Conservation (phyloP, 495 filamentous ascomycete genomes). For the Cetradonia linearis region DNA sequence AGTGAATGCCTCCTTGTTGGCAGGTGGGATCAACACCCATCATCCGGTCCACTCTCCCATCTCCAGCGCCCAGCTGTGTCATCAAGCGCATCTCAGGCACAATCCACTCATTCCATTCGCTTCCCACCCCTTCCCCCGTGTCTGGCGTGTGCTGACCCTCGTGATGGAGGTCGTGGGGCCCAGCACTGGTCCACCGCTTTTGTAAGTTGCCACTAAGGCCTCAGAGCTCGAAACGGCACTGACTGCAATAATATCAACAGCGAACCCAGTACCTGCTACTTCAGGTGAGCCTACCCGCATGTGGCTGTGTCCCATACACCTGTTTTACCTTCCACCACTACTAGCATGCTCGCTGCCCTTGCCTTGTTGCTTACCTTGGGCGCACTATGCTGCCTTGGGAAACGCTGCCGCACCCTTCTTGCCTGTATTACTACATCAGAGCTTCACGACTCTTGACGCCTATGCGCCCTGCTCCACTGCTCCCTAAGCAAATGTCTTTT, state of each 20-base stretch:
- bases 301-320: conserved; percentile 4
- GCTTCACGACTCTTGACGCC: background rate
- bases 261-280: conserved; percentile 8
- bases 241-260: background rate
- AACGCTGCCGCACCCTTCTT: background rate
- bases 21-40: conserved; percentile 4
- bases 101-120: conserved; percentile 15
- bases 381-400: conserved; percentile 11
- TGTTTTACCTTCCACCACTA: background rate
- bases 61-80: conserved; percentile 13
- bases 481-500: background rate
- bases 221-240: conserved; percentile 8
- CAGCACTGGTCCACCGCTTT: conserved; percentile 11
- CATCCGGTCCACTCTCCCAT: conserved; percentile 2
- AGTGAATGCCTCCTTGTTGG: conserved; percentile 9
- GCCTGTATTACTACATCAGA: background rate
- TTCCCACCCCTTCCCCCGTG: conserved; percentile 9
- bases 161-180: conserved; percentile 13
- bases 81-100: conserved; percentile 16
- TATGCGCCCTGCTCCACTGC: background rate
- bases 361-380: conserved; percentile 1
- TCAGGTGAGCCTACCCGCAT: conserved; percentile 14
- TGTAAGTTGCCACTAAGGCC: conserved; percentile 14
- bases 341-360: background rate
- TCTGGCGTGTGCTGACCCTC: conserved; percentile 17